Base-by-base conservation (phyloP, 495 filamentous ascomycete species). In the Emericellopsis terricola region DNA sequence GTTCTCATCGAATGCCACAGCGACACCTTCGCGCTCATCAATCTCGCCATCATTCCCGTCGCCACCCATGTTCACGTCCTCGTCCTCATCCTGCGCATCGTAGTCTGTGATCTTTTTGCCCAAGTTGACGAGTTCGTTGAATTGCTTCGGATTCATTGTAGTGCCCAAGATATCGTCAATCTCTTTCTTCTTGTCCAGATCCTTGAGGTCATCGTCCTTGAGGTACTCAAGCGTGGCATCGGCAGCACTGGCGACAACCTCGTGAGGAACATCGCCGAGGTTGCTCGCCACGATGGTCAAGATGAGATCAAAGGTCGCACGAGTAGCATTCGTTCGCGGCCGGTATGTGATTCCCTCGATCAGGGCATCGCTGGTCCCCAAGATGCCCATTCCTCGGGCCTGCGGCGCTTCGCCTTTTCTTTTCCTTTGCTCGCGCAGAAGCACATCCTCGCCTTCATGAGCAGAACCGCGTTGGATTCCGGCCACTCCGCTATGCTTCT, bases 21-120 rank as follows among this genome's bases (percentile, higher is more conserved):
- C 89, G 16, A 99, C 87, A 61, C 89, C 89, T 52, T 96, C 83
- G 30, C 80, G 71, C 40, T 94, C 89, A 46, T 94, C 91, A 27
- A 93, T 68, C 46, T 92, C 84, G 19, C 60, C 56, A 29, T 54
- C 76, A 24, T 63, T 78, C 4, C 65, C 73, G n/a, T 61, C 59
- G 7, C 49, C 62, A 8, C 67, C 74, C 30, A 75, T 62, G 18
- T 68, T 79, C 73, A 86, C 81, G 23, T 84, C 73, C 38, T 94
- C 89, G 45, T 94, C 87, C 17, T 97, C 89, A 45, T 94, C 87
- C 48, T 94, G 85, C 19, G 81, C 83, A 53, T 94, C 81, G 60
- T 94, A 99, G 53, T 99, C 89, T 19, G 91, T 96, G 43, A 99
- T 93, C 56, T 99, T 99, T 64, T 96, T 99, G 20, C 87, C 83